These are phyloP conservation scores for Imleria badia DNA, from an alignment of 768 basidiomycete genomes.

Conservation along the genomic window DNA sequence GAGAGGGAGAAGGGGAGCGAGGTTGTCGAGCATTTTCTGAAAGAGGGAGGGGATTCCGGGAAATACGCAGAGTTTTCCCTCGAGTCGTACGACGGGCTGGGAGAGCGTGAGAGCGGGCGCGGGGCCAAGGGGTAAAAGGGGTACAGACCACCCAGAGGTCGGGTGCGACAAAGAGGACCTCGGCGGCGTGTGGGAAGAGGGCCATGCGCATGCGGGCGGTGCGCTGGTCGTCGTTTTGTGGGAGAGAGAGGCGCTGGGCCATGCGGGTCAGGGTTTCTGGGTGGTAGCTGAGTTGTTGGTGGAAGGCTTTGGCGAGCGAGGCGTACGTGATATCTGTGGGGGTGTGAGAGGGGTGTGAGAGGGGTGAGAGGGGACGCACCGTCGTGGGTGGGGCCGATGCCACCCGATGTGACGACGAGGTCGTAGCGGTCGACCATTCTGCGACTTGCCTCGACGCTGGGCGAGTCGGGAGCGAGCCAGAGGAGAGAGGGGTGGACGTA, in stretches of 20 bases:
- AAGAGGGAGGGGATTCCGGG: constrained; percentile 90
- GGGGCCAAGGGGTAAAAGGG: too few species aligned
- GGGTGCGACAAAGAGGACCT: constrained; percentile 74
- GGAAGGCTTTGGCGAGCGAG: constrained; percentile 84
- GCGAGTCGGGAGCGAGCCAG: neutral
- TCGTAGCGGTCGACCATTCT: constrained; percentile 82
- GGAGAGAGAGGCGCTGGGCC: constrained; percentile 48
- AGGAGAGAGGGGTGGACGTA: neutral
- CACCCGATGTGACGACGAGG: constrained; percentile 87
- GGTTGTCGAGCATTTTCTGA: constrained; percentile 71
- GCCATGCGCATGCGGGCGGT: constrained; percentile 87
- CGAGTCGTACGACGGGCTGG: constrained; percentile 83
- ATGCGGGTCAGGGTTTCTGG: constrained; percentile 76
- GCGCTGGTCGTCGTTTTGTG: constrained; percentile 72
- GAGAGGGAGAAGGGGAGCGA: constrained; percentile 74
- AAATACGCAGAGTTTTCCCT: constrained; percentile 86
- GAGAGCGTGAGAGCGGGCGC: constrained; percentile 1
- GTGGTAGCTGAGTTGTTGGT: constrained; percentile 67
- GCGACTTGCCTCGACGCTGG: constrained; percentile 79
- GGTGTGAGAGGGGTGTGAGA: neutral
- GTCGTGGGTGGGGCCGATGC: constrained; percentile 90
- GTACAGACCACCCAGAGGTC: constrained; percentile 83
- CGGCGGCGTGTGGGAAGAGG: constrained; percentile 75
- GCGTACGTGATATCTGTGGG: constrained; percentile 84
- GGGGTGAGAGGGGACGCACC: constrained; percentile 45